Base-by-base conservation (phyloP, 148 eudicot genomes). In the Vaccinium corymbosum region DNA sequence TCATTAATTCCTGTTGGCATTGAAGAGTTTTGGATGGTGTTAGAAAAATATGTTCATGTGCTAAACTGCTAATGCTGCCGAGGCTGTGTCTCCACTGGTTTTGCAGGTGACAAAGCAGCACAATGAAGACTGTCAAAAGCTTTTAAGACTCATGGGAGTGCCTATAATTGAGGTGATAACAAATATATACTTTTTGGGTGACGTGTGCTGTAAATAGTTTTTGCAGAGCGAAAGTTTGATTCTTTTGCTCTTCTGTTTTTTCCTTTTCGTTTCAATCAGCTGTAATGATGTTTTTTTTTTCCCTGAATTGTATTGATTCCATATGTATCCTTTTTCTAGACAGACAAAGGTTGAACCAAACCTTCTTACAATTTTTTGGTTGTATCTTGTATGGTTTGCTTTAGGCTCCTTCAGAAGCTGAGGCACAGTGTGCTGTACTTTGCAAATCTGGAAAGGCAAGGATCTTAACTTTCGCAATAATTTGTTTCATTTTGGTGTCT, bases 391-490 rank as follows among this genome's bases (percentile, higher is more conserved):
- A 51, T 83, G 83, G 70, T 78, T 73, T 78, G 46, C 22, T 59
- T 48, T 83, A 97, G 99, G 98, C 99, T 89, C 99, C 98, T 82
- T 97, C 93, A 70, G 99, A 97, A 93, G 99, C 99, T 56, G 99
- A 97, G 85, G 95, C 99, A 77, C 95, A 97, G 82, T 97, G 99
- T 89, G 99, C 98, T 83, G 91, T 93, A 48, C 99, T 97, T 83
- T 97, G 98, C 89, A 95, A 93, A 90, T 86, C 92, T 88, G 98
- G 89, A 76, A 95, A 97, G 95, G 99, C 88, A 91, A 82, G 92
- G 84, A 61, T 84, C 46, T 16, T 52, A 14, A 15, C 66, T n/a
- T 55, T 53, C 70, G 20, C 15, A 0, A 52, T 49, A 53, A 20
- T 12, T 53, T 82, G 79, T 82, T 82, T 16, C 32, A 11, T 53